Conservation (phyloP, 2,329 filamentous ascomycete species). For the Venturiaceae sp. region DNA sequence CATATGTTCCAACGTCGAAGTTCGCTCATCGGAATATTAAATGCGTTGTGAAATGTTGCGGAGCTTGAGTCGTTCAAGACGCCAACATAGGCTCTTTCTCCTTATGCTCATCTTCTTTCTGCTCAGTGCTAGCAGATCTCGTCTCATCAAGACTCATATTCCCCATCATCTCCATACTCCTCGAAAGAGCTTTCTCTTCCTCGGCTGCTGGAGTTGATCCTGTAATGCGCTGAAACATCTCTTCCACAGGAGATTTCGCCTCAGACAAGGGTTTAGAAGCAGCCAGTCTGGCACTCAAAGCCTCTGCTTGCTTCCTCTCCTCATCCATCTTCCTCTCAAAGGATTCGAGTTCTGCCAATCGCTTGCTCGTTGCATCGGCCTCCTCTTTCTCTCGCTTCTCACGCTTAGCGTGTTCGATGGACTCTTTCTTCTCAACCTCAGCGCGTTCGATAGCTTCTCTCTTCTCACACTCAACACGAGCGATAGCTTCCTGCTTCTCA, state of each 20-base stretch:
- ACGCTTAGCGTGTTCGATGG: not conserved
- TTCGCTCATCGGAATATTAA: no score
- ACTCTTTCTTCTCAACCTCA: slow-evolving; percentile 12
- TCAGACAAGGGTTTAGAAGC: not conserved
- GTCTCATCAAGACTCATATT: slow-evolving; percentile 1
- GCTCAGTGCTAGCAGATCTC: not conserved
- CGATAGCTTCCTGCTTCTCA: slow-evolving; percentile 29
- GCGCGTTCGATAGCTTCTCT: slow-evolving; percentile 19
- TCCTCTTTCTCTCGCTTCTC: not conserved
- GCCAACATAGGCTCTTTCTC: not conserved
- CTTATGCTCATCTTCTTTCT: not conserved
- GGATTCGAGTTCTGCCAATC: not conserved
- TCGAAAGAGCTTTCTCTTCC: not conserved
- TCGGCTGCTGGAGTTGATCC: not conserved
- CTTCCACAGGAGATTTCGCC: not conserved
- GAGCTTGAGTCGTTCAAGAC: not conserved
- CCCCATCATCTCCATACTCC: not conserved
- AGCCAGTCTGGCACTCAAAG: not conserved
- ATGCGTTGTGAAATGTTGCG: no score
- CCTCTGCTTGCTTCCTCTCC: not conserved
- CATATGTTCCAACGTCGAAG: no score
- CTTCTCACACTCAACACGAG: slow-evolving; percentile 20
- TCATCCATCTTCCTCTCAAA: not conserved
- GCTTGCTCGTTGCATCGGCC: not conserved
- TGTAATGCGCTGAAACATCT: not conserved